These are phyloP conservation scores for Pholiota adiposa DNA, from an alignment of 1,284 basidiomycete genomes.

Conservation along the genomic window DNA sequence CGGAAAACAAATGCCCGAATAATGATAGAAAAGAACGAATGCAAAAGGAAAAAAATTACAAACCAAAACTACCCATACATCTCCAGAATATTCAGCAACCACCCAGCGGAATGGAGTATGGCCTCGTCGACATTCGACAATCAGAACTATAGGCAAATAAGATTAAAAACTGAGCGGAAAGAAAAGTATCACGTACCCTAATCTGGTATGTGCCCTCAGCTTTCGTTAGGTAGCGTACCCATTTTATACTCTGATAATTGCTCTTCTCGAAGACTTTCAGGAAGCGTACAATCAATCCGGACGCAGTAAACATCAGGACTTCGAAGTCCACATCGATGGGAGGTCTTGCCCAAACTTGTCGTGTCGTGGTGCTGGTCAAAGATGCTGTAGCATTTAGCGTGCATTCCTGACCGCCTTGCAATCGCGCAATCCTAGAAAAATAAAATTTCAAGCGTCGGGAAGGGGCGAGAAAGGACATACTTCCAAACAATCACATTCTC, in stretches of 20 bases:
- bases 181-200: conserved; percentile 57
- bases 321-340: conserved; percentile 98
- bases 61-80: background rate
- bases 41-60: background rate
- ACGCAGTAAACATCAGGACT: conserved; percentile 98
- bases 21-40: background rate
- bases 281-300: conserved; percentile 95
- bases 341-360: conserved; percentile 96
- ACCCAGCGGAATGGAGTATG: background rate
- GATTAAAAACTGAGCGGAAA: background rate
- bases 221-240: conserved; percentile 91
- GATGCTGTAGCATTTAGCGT: conserved; percentile 86
- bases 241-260: conserved; percentile 91
- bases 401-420: conserved; percentile 93
- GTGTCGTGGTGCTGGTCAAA: conserved; percentile 84
- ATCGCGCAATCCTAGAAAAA: conserved; percentile 75
- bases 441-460: conserved; percentile 1
- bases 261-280: conserved; percentile 98
- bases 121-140: background rate
- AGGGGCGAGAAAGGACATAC: conserved; percentile 54
- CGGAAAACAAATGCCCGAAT: background rate
- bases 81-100: background rate
- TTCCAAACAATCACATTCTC: conserved; percentile 99
- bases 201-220: conserved; percentile 88
- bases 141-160: conserved; percentile 9